Conservation (phyloP, 2,329 filamentous ascomycete genomes). For the Alternaria solani region DNA sequence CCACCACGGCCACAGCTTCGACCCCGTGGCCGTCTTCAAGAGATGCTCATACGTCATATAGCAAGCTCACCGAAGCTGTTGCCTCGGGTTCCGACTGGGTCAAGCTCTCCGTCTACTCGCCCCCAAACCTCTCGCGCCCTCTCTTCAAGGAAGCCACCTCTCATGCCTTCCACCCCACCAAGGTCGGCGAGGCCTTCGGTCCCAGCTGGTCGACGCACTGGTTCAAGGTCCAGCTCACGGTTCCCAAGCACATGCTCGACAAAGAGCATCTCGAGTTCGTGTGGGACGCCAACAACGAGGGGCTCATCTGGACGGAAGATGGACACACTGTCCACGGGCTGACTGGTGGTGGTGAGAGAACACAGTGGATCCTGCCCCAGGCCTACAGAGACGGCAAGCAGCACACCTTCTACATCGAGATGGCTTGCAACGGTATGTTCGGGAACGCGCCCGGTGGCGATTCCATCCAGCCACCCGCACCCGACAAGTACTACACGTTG, state of each 20-base stretch:
- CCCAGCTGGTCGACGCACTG: slow-evolving; percentile 98
- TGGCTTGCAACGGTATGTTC: slow-evolving; percentile 99
- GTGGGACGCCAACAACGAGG: slow-evolving; percentile 95
- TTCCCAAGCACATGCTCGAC: slow-evolving; percentile 75
- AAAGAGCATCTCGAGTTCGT: slow-evolving; percentile 91
- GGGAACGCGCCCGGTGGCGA: slow-evolving; percentile 87
- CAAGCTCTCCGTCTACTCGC: slow-evolving; percentile 85
- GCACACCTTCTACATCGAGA: slow-evolving; percentile 93
- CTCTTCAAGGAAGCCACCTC: slow-evolving; percentile 83
- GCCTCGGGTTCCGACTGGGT: slow-evolving; percentile 76
- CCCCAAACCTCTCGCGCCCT: slow-evolving; percentile 79
- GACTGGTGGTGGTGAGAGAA: slow-evolving; percentile 86
- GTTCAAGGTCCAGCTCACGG: slow-evolving; percentile 84
- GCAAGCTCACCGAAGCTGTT: slow-evolving; percentile 75
- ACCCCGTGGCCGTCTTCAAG: neutral
- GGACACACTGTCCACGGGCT: slow-evolving; percentile 91
- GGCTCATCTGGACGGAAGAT: slow-evolving; percentile 89
- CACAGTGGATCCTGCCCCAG: slow-evolving; percentile 89
- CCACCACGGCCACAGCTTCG: neutral
- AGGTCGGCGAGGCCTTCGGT: slow-evolving; percentile 81
- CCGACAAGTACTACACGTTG: slow-evolving; percentile 82
- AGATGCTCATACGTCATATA: slow-evolving; percentile 44
- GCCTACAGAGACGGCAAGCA: slow-evolving; percentile 83
- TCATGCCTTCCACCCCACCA: slow-evolving; percentile 78
- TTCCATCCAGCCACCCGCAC: slow-evolving; percentile 85